Conservation (phyloP, 495 filamentous ascomycete genomes). For the Aspergillus affinis region DNA sequence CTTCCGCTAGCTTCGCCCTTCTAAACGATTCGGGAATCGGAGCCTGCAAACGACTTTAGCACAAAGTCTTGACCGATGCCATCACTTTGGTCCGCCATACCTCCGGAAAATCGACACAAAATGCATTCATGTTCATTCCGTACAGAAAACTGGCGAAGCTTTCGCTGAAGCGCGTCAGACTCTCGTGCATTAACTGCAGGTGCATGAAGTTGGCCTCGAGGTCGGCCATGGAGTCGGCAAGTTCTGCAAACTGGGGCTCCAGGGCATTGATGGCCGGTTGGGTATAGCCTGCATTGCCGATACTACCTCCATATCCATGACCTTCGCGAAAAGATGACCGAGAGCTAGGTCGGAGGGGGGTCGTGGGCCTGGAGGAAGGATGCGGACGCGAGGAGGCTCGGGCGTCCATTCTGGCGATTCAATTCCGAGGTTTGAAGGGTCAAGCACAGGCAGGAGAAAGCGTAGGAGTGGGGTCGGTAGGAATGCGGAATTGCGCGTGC, state of each 20-base stretch:
- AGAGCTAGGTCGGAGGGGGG: constrained; percentile 87
- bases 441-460: no score
- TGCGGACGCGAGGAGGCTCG: constrained; percentile 44
- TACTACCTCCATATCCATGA: constrained; percentile 51
- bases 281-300: constrained; percentile 45
- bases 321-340: constrained; percentile 80
- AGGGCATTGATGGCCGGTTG: constrained; percentile 77
- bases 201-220: constrained; percentile 97
- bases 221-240: constrained; percentile 92
- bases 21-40: constrained; percentile 72
- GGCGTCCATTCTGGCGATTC: constrained; percentile 31
- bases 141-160: constrained; percentile 95
- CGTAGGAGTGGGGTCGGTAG: neutral
- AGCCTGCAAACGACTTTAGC: constrained; percentile 43
- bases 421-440: constrained; percentile 10
- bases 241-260: constrained; percentile 87
- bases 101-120: constrained; percentile 97
- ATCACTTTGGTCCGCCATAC: constrained; percentile 39
- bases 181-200: constrained; percentile 96
- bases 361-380: constrained; percentile 77
- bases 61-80: neutral
- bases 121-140: constrained; percentile 97
- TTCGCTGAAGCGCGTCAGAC: constrained; percentile 89
- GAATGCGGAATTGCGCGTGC: neutral
- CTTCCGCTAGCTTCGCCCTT: constrained; percentile 59